Conservation (phyloP, 2,329 filamentous ascomycete genomes). For the Aspergillus sp. region DNA sequence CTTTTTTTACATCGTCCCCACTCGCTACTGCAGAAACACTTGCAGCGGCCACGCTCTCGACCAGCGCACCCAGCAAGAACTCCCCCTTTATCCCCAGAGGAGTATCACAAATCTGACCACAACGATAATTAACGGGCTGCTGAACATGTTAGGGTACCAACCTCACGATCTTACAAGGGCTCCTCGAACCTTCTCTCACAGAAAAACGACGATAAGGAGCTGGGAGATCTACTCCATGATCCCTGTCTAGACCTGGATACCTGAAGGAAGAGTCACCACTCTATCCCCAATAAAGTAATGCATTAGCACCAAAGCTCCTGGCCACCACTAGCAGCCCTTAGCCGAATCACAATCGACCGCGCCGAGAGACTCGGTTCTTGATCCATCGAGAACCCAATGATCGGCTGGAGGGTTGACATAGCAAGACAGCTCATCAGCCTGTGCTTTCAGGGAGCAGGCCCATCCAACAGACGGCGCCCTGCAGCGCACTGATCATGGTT, state of each 20-base stretch:
- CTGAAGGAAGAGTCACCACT: conserved; percentile 1
- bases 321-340: conserved; percentile 2
- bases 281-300: conserved; percentile 18
- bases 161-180: not conserved
- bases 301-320: conserved; percentile 17
- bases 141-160: not conserved
- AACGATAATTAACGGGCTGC: not conserved
- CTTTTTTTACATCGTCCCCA: conserved; percentile 27
- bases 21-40: conserved; percentile 28
- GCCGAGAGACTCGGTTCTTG: conserved; percentile 17
- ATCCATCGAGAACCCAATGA: conserved; percentile 22
- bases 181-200: not conserved
- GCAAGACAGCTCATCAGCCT: conserved; percentile 21
- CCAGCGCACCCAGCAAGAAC: conserved; percentile 26
- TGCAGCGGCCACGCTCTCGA: conserved; percentile 36
- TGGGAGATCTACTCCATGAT: conserved; percentile 3
- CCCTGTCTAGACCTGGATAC: conserved; percentile 5
- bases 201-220: not conserved
- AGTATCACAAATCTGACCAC: not conserved
- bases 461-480: not conserved
- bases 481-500: not conserved
- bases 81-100: conserved; percentile 16
- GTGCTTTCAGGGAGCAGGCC: not conserved
- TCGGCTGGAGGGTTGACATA: conserved; percentile 16
- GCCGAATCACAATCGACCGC: conserved; percentile 17